Evolutionary conservation across 305 asterid genomes (phyloP).

Genomic region (Plantago lanceolata): DNA sequence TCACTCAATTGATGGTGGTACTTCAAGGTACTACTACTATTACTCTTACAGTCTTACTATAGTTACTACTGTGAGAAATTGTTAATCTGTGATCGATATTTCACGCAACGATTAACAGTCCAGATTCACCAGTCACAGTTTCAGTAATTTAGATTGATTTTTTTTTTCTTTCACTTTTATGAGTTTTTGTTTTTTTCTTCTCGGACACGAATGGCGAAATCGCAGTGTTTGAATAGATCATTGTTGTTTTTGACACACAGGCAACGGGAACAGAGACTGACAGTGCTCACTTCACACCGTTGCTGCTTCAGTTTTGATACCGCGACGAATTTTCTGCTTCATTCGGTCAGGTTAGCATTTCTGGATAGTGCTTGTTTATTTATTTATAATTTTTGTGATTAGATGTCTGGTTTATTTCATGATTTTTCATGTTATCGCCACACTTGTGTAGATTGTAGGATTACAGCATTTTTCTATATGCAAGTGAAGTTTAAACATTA

Average conservation of each 20-base stretch:
- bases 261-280: slow-evolving; percentile 24
- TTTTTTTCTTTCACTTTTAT: background rate
- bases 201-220: slow-evolving; percentile 24
- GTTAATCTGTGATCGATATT: background rate
- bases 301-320: slow-evolving; percentile 14
- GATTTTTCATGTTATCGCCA: background rate
- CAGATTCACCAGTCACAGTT: background rate
- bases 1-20: background rate
- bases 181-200: too few species aligned
- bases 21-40: background rate
- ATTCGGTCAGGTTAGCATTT: slow-evolving; percentile 39
- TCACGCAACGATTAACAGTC: background rate
- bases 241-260: slow-evolving; percentile 15
- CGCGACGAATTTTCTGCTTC: slow-evolving; percentile 23
- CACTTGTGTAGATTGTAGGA: background rate
- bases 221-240: slow-evolving; percentile 12
- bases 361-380: too few species aligned
- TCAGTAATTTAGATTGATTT: background rate
- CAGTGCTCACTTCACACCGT: slow-evolving; percentile 22
- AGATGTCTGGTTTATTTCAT: slow-evolving; percentile 10
- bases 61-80: too few species aligned
- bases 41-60: too few species aligned
- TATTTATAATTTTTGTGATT: too few species aligned
- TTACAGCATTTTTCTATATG: background rate
- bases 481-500: background rate